Conservation (phyloP, 345 rosid genomes). For the Cardamine occulta region DNA sequence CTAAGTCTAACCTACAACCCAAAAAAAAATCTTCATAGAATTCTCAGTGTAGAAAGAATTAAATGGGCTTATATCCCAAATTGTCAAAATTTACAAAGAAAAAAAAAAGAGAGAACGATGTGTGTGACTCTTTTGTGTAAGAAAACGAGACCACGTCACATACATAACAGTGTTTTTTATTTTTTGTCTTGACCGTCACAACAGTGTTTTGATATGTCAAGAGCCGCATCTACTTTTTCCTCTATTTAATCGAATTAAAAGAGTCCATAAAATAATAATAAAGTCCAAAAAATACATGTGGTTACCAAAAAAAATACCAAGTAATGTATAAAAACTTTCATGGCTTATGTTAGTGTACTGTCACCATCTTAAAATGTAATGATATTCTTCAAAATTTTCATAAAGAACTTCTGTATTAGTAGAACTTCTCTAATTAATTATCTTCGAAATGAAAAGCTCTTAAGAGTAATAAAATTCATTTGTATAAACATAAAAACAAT, state of each 20-base stretch:
- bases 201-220: constrained; percentile 10
- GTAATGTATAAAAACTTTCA: background rate
- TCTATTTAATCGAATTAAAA: constrained; percentile 5
- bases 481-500: no score
- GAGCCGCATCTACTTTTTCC: constrained; percentile 22
- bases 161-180: background rate
- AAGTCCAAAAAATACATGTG: background rate
- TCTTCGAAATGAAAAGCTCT: background rate
- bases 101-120: background rate
- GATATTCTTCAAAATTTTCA: no score
- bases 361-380: background rate
- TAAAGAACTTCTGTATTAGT: no score
- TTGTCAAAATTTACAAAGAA: background rate
- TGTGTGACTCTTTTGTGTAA: background rate
- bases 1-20: background rate
- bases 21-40: background rate
- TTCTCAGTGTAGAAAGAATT: background rate
- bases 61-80: background rate
- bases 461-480: no score
- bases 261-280: background rate
- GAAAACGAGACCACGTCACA: constrained; percentile 29
- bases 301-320: background rate
- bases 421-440: background rate
- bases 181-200: background rate
- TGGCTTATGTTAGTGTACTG: background rate